Evolutionary conservation across 495 filamentous ascomycete genomes (phyloP).

Genomic region (Hypomontagnella monticulosa): DNA sequence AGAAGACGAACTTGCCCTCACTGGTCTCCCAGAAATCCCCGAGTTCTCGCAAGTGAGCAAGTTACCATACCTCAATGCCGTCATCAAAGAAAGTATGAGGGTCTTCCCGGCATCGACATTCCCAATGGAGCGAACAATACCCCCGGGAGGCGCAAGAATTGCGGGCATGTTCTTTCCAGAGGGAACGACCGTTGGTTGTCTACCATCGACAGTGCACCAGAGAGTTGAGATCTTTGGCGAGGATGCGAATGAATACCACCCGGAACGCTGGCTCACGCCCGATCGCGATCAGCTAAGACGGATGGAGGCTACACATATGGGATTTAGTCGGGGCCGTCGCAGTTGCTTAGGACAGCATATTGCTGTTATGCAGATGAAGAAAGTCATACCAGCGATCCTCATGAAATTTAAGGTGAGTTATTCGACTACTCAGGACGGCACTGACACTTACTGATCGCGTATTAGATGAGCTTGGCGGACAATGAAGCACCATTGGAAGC

Average conservation of each 20-base stretch:
- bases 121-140: conserved; percentile 65
- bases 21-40: conserved; percentile 33
- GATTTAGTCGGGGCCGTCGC: conserved; percentile 68
- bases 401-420: conserved; percentile 42
- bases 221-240: conserved; percentile 60
- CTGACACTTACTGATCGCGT: conserved; percentile 14
- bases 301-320: conserved; percentile 56
- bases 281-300: conserved; percentile 46
- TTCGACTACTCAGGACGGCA: too few species aligned
- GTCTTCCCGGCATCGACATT: conserved; percentile 61
- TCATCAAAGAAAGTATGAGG: conserved; percentile 68
- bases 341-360: conserved; percentile 73
- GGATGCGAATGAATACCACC: conserved; percentile 62
- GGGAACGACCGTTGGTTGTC: conserved; percentile 48
- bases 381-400: conserved; percentile 69
- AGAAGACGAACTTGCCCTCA: conserved; percentile 58
- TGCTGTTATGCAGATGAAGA: conserved; percentile 69
- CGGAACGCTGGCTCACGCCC: conserved; percentile 64
- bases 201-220: conserved; percentile 57
- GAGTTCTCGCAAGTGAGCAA: conserved; percentile 29
- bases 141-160: conserved; percentile 59
- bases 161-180: conserved; percentile 62
- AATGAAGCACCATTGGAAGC: conserved; percentile 26
- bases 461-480: conserved; percentile 32
- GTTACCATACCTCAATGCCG: conserved; percentile 67